These are phyloP conservation scores for Claviceps citrina DNA, from an alignment of 2,329 filamentous ascomycete species.

Conservation along the genomic window DNA sequence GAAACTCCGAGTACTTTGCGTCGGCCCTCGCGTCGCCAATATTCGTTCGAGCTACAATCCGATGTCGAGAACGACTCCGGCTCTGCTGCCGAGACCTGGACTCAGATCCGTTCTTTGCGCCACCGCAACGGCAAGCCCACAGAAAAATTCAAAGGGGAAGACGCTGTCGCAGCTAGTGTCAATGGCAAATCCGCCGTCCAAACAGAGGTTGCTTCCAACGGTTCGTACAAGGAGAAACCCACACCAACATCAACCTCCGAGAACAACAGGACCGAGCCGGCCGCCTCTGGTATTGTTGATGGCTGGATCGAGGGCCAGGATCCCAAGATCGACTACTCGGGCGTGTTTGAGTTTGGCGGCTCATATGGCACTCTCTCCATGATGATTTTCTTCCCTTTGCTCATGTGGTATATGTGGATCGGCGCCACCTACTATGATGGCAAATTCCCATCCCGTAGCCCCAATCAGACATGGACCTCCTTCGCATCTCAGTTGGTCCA, in stretches of 20 bases:
- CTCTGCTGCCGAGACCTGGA: constrained; percentile 27
- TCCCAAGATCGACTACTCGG: constrained; percentile 47
- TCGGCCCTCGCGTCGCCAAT: constrained; percentile 35
- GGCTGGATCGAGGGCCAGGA: constrained; percentile 46
- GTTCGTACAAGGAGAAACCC: constrained; percentile 9
- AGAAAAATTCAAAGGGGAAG: constrained; percentile 33
- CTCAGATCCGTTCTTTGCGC: constrained; percentile 22
- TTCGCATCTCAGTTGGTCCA: constrained; percentile 57
- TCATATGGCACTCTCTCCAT: constrained; percentile 63
- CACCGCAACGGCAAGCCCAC: constrained; percentile 34
- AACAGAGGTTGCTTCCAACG: constrained; percentile 11
- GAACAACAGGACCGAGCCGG: constrained; percentile 8
- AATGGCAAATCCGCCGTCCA: constrained; percentile 19
- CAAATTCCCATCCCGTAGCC: constrained; percentile 51
- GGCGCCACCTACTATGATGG: constrained; percentile 87
- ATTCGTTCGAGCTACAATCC: constrained; percentile 26
- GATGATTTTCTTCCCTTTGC: constrained; percentile 82
- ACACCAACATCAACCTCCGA: background rate
- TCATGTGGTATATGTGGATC: constrained; percentile 99
- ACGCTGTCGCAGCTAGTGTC: constrained; percentile 15
- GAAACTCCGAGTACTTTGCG: constrained; percentile 31
- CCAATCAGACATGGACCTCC: constrained; percentile 51
- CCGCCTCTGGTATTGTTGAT: constrained; percentile 23
- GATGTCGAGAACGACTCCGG: constrained; percentile 36
- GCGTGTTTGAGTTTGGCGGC: constrained; percentile 72